Base-by-base conservation (phyloP, 371 early-diverging fungal genomes). In the Mucor sp. region DNA sequence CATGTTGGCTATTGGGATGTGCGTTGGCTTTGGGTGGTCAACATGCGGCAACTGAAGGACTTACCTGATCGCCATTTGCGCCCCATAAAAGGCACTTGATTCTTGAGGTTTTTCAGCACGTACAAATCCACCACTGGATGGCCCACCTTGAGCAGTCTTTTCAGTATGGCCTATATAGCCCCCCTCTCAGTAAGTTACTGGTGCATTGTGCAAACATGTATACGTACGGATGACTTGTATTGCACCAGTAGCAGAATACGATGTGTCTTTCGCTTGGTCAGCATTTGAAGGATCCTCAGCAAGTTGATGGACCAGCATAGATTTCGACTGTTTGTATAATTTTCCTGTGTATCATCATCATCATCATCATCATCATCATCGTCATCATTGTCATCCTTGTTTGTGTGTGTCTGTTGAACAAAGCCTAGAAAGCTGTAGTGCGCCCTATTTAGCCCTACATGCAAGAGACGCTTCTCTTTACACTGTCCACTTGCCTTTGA, bases 51-150 rank as follows among this genome's bases (percentile, higher is more conserved):
- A 58, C 5, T 35, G 30, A 30, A 2, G 30, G 3, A 69, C 79
- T 72, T 85, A 85, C 90, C 79, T 56, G 90, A 84, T 47, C 93
- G 82, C 95, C 95, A 95, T 69, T 92, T 93, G 25, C 89, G 79
- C 17, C 95, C 94, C 17, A 94, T 71, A 71, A 85, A 92, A 2
- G 93, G 92, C 0, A 93, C 83, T 69, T 94, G 94, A 37, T 85
- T 88, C 70, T 93, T 93, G 44, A 94, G 75, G 8, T 93, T 82
- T 67, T 95, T 94, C 58, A 94, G 83, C 5, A 91, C 89, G 63
- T 92, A 93, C 0, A 90, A 67, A 57, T 90, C 90, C 37, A 93
- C 69, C 17, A 81, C 79, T 0, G 86, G 85, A 75, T 92, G 89
- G 11, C 88, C 80, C 15, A 94, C 85, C 69, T 90, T 91, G 4